These are phyloP conservation scores for Microbotryomycetes sp. DNA, from an alignment of 1,284 basidiomycete genomes.

Conservation along the genomic window DNA sequence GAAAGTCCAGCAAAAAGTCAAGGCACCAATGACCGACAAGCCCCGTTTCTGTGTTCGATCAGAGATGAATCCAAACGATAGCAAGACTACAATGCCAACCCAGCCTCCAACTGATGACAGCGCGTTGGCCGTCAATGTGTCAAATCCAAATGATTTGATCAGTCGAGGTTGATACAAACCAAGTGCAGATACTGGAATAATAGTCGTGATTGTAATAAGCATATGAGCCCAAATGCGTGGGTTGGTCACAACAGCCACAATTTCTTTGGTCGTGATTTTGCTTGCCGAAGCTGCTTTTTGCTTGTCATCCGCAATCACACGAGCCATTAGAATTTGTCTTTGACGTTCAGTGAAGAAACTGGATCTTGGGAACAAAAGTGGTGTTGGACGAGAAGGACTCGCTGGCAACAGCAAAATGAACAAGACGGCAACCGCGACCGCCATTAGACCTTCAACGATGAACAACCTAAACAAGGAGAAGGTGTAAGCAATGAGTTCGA, in stretches of 20 bases:
- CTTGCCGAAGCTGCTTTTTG: slow-evolving; percentile 36
- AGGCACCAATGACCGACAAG: slow-evolving; percentile 4
- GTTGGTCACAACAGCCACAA: slow-evolving; percentile 33
- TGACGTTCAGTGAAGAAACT: slow-evolving; percentile 37
- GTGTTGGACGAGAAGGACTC: slow-evolving; percentile 28
- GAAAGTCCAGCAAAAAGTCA: slow-evolving; percentile 29
- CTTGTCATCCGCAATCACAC: slow-evolving; percentile 39
- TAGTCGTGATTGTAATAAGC: slow-evolving; percentile 38
- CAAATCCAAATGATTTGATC: slow-evolving; percentile 38
- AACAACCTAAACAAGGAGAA: slow-evolving; percentile 19
- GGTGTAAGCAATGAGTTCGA: background rate
- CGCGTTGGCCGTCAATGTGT: slow-evolving; percentile 33
- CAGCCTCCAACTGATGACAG: slow-evolving; percentile 38
- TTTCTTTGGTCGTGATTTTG: slow-evolving; percentile 33
- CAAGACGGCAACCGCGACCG: slow-evolving; percentile 36
- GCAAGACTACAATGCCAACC: slow-evolving; percentile 36
- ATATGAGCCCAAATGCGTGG: slow-evolving; percentile 38
- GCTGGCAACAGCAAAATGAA: slow-evolving; percentile 38
- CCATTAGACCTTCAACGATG: slow-evolving; percentile 35
- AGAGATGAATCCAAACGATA: background rate
- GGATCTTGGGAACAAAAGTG: slow-evolving; percentile 43
- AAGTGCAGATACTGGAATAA: slow-evolving; percentile 36
- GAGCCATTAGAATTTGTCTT: slow-evolving; percentile 37
- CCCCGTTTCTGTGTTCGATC: slow-evolving; percentile 1
- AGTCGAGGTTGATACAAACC: slow-evolving; percentile 39